Evolutionary conservation across 1,284 basidiomycete genomes (phyloP).

Genomic region (Melampsora americana): DNA sequence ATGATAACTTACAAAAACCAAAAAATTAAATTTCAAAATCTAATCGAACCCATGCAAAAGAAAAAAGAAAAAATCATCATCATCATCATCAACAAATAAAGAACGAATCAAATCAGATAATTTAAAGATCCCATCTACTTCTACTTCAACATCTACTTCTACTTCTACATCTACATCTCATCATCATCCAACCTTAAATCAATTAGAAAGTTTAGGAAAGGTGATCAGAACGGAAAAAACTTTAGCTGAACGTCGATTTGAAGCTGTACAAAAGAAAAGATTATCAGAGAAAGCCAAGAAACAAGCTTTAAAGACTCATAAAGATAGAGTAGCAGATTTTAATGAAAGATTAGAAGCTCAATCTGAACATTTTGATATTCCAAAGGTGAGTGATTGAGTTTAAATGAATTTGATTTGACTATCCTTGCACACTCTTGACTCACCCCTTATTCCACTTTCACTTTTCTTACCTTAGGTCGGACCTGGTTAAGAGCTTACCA

Average conservation of each 20-base stretch:
- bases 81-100: neutral
- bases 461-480: conserved; percentile 1
- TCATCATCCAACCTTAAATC: neutral
- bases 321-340: conserved; percentile 88
- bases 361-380: conserved; percentile 89
- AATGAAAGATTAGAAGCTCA: conserved; percentile 82
- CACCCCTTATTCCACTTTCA: neutral
- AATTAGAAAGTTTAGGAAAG: conserved; percentile 5
- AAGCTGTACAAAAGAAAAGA: conserved; percentile 56
- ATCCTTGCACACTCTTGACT: no score
- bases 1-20: neutral
- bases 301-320: conserved; percentile 82
- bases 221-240: conserved; percentile 43
- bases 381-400: conserved; percentile 63
- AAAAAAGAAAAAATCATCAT: conserved; percentile 20
- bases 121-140: no score
- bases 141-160: neutral
- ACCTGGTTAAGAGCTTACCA: conserved; percentile 13
- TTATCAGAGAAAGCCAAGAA: conserved; percentile 75
- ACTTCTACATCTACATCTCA: no score
- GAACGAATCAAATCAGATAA: conserved; percentile 10
- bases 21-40: neutral
- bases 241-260: conserved; percentile 45
- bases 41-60: neutral
- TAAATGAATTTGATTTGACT: neutral